A percentile compares a stretch with the other conserved stretches of the same genome.
Conservation (phyloP, 306 rosid genomes). For the Sesbania bispinosa region DNA sequence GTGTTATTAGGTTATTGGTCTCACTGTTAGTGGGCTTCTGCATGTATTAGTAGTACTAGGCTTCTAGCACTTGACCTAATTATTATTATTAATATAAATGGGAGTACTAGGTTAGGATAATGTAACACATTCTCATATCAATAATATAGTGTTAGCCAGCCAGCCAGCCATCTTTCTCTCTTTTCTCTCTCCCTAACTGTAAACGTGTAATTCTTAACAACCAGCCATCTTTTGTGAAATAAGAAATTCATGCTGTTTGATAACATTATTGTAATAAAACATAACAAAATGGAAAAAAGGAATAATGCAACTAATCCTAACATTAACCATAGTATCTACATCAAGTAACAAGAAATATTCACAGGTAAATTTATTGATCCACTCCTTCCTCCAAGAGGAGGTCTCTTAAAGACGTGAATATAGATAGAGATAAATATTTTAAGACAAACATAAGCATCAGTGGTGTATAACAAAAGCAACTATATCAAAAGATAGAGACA, state of each 20-base stretch:
- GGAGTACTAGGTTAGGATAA: background rate
- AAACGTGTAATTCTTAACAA: background rate
- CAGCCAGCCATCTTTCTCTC: background rate
- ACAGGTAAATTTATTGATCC: background rate
- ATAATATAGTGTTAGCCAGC: background rate
- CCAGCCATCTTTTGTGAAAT: background rate
- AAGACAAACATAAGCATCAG: background rate
- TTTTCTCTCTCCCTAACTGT: background rate
- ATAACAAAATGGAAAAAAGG: slow-evolving; percentile 12
- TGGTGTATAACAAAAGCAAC: slow-evolving; percentile 2
- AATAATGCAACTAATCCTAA: background rate
- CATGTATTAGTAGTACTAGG: background rate
- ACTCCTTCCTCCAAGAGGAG: slow-evolving; percentile 1
- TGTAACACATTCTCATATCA: background rate
- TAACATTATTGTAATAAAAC: background rate
- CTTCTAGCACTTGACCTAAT: background rate
- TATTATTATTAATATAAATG: background rate
- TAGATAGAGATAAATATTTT: background rate
- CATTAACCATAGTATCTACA: slow-evolving; percentile 12
- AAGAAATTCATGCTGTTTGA: background rate
- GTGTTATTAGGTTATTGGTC: background rate
- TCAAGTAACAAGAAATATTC: slow-evolving; percentile 13
- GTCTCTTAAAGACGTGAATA: slow-evolving; percentile 4
- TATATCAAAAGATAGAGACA: background rate
- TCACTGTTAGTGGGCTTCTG: background rate